These are phyloP conservation scores for Hepatocystis sp. DNA, from an alignment of 169 alveolate genomes.

Conservation along the genomic window DNA sequence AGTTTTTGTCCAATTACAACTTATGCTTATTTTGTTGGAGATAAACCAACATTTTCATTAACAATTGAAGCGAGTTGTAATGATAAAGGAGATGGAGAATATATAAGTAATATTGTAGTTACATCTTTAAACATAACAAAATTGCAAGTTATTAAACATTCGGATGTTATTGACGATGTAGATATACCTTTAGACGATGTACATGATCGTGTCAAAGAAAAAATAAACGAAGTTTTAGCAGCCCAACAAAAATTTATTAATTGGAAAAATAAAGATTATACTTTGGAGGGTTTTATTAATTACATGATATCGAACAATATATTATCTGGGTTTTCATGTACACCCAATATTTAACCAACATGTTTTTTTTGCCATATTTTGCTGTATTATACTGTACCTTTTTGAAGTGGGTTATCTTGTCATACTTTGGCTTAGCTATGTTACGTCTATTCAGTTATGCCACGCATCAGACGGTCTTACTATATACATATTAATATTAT, in stretches of 20 bases:
- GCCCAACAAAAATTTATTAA: constrained; percentile 8
- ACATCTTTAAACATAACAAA: constrained; percentile 39
- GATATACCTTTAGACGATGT: constrained; percentile 57
- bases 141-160: constrained; percentile 47
- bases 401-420: background rate
- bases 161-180: constrained; percentile 26
- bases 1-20: constrained; percentile 73
- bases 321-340: constrained; percentile 30
- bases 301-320: constrained; percentile 47
- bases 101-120: constrained; percentile 25
- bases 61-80: constrained; percentile 29
- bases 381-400: background rate
- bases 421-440: too few relatives aligned
- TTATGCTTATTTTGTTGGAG: constrained; percentile 43
- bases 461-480: too few relatives aligned
- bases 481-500: too few relatives aligned
- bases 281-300: constrained; percentile 44
- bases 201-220: constrained; percentile 37
- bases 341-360: constrained; percentile 7
- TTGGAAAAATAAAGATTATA: constrained; percentile 50
- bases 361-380: background rate
- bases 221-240: constrained; percentile 43
- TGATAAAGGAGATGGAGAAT: constrained; percentile 21
- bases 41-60: constrained; percentile 47
- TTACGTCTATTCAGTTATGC: too few relatives aligned